Percentiles rank a stretch among this genome's conserved stretches.
Evolutionary conservation across 2,329 filamentous ascomycete genomes (phyloP).

Genomic region (Aspergillus terreus): DNA sequence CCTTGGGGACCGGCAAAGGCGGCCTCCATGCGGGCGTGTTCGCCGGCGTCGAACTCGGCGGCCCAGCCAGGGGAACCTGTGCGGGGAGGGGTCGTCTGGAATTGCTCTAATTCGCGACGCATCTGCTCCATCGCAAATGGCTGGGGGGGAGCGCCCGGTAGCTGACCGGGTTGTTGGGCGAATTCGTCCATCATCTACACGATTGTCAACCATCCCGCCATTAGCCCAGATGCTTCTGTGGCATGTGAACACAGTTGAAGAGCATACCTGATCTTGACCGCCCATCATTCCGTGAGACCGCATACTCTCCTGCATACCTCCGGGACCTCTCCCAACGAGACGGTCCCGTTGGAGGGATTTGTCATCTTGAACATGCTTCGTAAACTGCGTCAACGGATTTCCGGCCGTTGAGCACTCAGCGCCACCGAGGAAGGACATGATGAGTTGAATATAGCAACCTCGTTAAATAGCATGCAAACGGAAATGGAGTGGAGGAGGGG

Average conservation of each 20-base stretch:
- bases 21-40: conserved; percentile 68
- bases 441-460: conserved; percentile 15
- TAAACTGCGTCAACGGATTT: conserved; percentile 95
- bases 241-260: neutral
- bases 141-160: conserved; percentile 52
- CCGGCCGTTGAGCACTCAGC: conserved; percentile 94
- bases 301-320: conserved; percentile 70
- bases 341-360: conserved; percentile 91
- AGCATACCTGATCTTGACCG: conserved; percentile 66
- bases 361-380: conserved; percentile 95
- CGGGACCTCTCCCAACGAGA: conserved; percentile 70
- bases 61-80: conserved; percentile 59
- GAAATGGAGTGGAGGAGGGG: neutral
- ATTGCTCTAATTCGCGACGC: conserved; percentile 57
- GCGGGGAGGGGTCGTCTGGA: conserved; percentile 47
- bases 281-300: conserved; percentile 66
- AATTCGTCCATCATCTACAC: conserved; percentile 87
- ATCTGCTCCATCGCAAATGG: conserved; percentile 66
- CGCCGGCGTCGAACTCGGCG: conserved; percentile 59
- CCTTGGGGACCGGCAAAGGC: conserved; percentile 56
- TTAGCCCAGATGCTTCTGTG: conserved; percentile 2
- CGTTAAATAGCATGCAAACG: neutral
- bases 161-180: conserved; percentile 69
- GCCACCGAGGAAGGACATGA: conserved; percentile 93
- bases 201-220: conserved; percentile 17